These are phyloP conservation scores for Cavenderia fasciculata DNA, from an alignment of 78 protist genomes.

Conservation along the genomic window DNA sequence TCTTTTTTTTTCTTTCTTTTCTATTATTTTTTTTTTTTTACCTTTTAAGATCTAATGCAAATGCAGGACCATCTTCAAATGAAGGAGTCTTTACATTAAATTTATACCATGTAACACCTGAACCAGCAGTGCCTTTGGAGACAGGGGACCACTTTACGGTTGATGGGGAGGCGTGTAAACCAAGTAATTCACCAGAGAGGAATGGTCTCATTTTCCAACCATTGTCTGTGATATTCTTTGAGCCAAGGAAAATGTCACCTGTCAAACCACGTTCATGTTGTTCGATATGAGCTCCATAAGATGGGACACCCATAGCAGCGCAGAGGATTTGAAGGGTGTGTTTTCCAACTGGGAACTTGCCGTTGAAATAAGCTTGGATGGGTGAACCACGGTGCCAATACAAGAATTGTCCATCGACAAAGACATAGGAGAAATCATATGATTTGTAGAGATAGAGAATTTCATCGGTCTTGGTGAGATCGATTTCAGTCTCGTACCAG, in stretches of 20 bases:
- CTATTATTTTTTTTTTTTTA: background rate
- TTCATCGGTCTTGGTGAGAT: background rate
- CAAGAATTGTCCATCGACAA: conserved; percentile 1
- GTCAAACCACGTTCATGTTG: background rate
- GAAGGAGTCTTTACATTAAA: background rate
- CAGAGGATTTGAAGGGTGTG: conserved; percentile 11
- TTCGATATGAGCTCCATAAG: conserved; percentile 31
- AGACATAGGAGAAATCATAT: conserved; percentile 2
- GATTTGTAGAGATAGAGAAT: background rate
- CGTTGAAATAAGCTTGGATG: background rate
- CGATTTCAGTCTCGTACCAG: conserved; percentile 8
- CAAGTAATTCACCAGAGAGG: conserved; percentile 10
- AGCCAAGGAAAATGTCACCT: background rate
- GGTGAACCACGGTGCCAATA: background rate
- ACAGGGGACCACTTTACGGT: background rate
- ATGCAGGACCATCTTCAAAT: background rate
- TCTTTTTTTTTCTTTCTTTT: background rate
- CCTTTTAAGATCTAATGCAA: background rate
- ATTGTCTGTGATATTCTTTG: conserved; percentile 15
- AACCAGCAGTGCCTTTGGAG: background rate
- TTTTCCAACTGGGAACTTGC: background rate
- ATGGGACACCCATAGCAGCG: conserved; percentile 7
- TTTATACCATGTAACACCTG: conserved; percentile 17
- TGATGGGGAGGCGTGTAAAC: background rate
- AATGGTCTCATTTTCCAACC: conserved; percentile 52